These are phyloP conservation scores for Gymnopus androsaceus DNA, from an alignment of 1,284 basidiomycete species.

Conservation along the genomic window DNA sequence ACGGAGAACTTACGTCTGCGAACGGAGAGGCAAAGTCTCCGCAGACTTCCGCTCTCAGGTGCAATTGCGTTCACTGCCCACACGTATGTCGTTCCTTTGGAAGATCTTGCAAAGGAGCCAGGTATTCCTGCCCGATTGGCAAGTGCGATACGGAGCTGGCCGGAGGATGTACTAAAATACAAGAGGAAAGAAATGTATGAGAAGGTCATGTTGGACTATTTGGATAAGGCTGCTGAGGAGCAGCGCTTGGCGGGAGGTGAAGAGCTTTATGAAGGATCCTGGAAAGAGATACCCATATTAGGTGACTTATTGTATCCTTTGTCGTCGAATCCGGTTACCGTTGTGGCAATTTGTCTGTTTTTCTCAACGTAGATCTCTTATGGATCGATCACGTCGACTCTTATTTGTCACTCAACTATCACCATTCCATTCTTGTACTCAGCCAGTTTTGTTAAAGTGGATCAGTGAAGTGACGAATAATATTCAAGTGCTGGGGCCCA, in stretches of 20 bases:
- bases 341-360: no score
- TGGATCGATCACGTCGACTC: no score
- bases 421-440: no score
- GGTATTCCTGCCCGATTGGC: conserved; percentile 71
- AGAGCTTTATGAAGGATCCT: conserved; percentile 1
- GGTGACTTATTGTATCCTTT: no score
- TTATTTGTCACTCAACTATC: no score
- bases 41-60: conserved; percentile 66
- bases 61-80: conserved; percentile 79
- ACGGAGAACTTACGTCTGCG: conserved; percentile 60
- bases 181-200: conserved; percentile 58
- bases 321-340: no score
- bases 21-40: conserved; percentile 72
- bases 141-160: conserved; percentile 69
- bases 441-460: no score
- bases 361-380: no score
- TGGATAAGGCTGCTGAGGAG: conserved; percentile 47
- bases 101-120: conserved; percentile 57
- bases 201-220: conserved; percentile 46
- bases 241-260: conserved; percentile 11
- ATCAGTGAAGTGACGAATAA: no score
- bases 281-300: conserved; percentile 12
- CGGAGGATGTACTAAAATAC: conserved; percentile 62
- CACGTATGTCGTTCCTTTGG: conserved; percentile 68
- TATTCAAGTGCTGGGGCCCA: no score